A percentile compares a stretch with the other conserved stretches of the same genome.
Conservation (phyloP, 2,329 filamentous ascomycete genomes). For the Didymosphaeria variabile region DNA sequence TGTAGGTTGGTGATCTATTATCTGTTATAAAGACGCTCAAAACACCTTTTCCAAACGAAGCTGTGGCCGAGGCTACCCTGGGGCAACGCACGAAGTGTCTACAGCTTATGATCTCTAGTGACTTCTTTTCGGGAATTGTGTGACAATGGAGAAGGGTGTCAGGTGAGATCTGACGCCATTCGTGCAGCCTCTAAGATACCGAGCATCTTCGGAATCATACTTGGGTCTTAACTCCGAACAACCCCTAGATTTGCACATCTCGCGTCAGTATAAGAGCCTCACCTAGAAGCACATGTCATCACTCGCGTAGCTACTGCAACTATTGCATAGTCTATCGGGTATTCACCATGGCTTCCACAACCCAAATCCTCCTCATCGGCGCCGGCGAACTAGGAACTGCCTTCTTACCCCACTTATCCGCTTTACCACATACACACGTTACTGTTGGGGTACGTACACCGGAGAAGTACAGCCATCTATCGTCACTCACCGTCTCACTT, state of each 20-base stretch:
- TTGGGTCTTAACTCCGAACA: background rate
- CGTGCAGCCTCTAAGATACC: background rate
- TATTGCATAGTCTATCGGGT: background rate
- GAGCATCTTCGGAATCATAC: conserved; percentile 6
- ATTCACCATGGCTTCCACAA: conserved; percentile 13
- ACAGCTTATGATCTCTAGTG: background rate
- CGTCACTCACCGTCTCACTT: conserved; percentile 46
- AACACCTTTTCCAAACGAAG: too few relatives aligned
- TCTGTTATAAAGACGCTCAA: background rate
- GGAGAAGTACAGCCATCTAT: conserved; percentile 49
- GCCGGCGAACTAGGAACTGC: conserved; percentile 72
- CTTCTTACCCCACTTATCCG: conserved; percentile 62
- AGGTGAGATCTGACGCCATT: background rate
- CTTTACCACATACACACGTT: conserved; percentile 58
- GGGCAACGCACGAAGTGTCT: background rate
- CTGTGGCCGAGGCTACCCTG: too few relatives aligned
- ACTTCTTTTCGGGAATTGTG: background rate
- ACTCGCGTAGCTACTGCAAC: background rate
- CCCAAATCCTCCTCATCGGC: conserved; percentile 67
- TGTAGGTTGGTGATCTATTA: background rate
- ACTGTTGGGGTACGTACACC: conserved; percentile 64
- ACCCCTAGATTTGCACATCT: background rate
- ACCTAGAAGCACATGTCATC: background rate
- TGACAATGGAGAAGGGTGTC: background rate
- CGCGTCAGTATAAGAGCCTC: background rate